Evolutionary conservation across 2,329 filamentous ascomycete genomes (phyloP), one percentile per base, ranked within the genome.

Genomic region (Trichoderma harzianum): DNA sequence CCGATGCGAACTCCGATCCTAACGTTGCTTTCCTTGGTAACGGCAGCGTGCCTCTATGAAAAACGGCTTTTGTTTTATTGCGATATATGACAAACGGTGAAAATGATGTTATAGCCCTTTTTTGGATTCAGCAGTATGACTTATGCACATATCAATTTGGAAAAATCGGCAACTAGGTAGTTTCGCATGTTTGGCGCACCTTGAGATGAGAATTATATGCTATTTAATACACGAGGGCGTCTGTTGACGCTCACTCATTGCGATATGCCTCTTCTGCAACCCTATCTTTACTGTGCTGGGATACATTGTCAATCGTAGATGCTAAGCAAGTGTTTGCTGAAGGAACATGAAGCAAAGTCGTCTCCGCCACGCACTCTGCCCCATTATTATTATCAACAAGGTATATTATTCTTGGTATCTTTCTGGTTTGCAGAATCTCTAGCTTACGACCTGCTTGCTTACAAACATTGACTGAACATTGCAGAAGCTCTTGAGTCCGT

Each of bases 21-120:
- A 61, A 69, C 26, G 66, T 61, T 69, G 66, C 55, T 18, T 69
- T 60, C 34, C 53, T 69, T 18, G 66, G 66, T n/a, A 61, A 69
- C 8, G 47, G 47, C 21, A 32, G 67, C 26, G 57, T 69, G 34
- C 26, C 55, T n/a, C 47, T 69, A 36, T 69, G 36, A 69, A 28
- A n/a, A 53, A 53, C n/a, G 28, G 30, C 36, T n/a, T 53, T 28
- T 36, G n/a, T 36, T 69, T 53, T n/a, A 26, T 62, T 21, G 51
- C 30, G 39, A 51, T 53, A 34, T 53, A 36, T 62, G 60, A 32
- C 30, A 34, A 62, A 69, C 21, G 57, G 60, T 26, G 57, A 26
- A 26, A 53, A 62, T 34, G 67, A 69, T 24, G 60, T 69, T n/a
- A 32, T 62, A n/a, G 39, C 39, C 39, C 39, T 51, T 5, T 32